Evolutionary conservation across 2,329 filamentous ascomycete genomes (phyloP), one percentile per base, ranked within the genome.

Genomic region (Aspergillus pseudotamarii): DNA sequence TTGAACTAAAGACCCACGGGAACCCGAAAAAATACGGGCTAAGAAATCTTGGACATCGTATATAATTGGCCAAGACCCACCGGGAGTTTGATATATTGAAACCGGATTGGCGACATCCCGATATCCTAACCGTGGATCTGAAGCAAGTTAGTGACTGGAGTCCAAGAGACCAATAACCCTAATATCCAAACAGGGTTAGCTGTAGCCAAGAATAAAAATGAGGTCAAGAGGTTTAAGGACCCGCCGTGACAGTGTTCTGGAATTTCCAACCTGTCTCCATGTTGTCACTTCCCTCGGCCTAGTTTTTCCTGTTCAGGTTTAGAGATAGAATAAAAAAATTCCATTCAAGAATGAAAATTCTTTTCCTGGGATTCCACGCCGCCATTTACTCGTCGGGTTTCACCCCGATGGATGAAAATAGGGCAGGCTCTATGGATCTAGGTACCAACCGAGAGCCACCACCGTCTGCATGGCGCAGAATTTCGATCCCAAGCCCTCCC

Each of bases 231-330:
- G 11, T 8, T 8, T 14, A 11, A 32, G 28, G 48, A 51, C 28
- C 48, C 48, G 19, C 51, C 21, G 32, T 55, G 34, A 55, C 32
- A 55, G 32, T 55, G n/a, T 55, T 55, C 51, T 55, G 51, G 51
- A 55, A 55, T 51, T 34, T 51, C 30, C 16, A 30, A 11, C 3
- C 4, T 50, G 14, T 19, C 26, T 11, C 26, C 6, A 30, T 10
- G 11, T 10, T 12, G 32, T 38, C 32, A 9, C n/a, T 28, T 23
- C 8, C 8, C 21, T 38, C 32, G n/a, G n/a, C 26, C 16, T 19
- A 34, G 11, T 12, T 38, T 55, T 36, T 19, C 34, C 23, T 55
- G 3, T 55, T 55, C 32, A 11, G 28, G 16, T 5, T 30, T 9
- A 51, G 2, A 5, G 30, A 14, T 19, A 34, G 3, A 11, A 9